These are phyloP conservation scores for Acacia crassicarpa DNA, from an alignment of 306 rosid genomes.

Conservation along the genomic window DNA sequence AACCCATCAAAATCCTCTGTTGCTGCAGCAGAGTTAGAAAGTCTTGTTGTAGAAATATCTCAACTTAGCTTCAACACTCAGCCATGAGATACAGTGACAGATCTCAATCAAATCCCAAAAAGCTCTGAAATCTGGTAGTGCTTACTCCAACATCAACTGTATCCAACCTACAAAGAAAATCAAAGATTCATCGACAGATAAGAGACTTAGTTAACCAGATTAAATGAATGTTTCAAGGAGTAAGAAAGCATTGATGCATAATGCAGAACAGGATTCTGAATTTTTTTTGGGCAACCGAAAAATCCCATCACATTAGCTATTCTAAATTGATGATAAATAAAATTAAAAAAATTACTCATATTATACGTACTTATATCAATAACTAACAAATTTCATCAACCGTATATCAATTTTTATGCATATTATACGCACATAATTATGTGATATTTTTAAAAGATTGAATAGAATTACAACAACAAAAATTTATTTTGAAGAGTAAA, in stretches of 20 bases:
- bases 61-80: not conserved
- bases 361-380: too few relatives aligned
- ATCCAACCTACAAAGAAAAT: not conserved
- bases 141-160: not conserved
- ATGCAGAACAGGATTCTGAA: too few relatives aligned
- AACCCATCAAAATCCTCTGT: not conserved
- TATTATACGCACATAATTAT: too few relatives aligned
- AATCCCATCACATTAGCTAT: too few relatives aligned
- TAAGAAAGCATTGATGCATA: not conserved
- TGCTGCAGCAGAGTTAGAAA: not conserved
- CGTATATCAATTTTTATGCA: too few relatives aligned
- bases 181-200: not conserved
- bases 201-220: not conserved
- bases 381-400: too few relatives aligned
- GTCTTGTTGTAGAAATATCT: not conserved
- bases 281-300: too few relatives aligned
- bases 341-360: too few relatives aligned
- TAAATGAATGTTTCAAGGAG: not conserved
- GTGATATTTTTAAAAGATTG: too few relatives aligned
- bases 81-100: not conserved
- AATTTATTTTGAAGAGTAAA: too few relatives aligned
- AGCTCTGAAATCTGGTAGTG: not conserved
- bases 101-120: not conserved
- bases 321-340: too few relatives aligned
- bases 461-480: too few relatives aligned